phyloP scores from a whole-genome alignment of 2,329 filamentous ascomycete genomes.

The Nectriaceae sp. region DNA sequence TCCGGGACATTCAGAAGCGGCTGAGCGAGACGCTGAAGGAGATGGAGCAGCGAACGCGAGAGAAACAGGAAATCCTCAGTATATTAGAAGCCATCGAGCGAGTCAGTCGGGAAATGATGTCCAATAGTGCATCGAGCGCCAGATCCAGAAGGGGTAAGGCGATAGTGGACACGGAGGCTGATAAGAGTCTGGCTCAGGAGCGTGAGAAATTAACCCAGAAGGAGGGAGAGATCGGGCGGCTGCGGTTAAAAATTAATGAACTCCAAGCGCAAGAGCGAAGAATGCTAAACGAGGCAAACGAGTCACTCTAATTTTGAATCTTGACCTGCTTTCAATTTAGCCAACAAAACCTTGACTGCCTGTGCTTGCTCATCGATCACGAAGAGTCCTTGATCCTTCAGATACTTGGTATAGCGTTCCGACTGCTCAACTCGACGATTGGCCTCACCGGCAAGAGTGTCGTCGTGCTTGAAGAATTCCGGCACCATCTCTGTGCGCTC shows the following conservation, averaged over 20 bases:
- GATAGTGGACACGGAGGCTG: neutral
- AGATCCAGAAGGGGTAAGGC: neutral
- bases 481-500: neutral
- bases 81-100: neutral
- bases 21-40: neutral
- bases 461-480: constrained; percentile 2
- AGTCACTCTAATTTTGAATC: neutral
- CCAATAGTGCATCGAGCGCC: neutral
- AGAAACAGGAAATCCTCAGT: neutral
- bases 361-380: neutral
- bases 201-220: neutral
- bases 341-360: neutral
- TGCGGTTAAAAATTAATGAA: constrained; percentile 1
- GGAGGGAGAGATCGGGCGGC: neutral
- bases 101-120: neutral
- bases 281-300: neutral
- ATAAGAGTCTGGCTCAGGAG: neutral
- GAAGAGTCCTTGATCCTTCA: neutral
- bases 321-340: neutral
- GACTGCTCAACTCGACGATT: neutral
- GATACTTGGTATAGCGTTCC: neutral
- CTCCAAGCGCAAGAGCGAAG: neutral
- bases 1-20: neutral
- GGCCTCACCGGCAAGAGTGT: neutral
- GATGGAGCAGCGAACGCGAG: neutral